Evolutionary conservation across 2,329 filamentous ascomycete genomes (phyloP), one percentile per base, ranked within the genome.

Genomic region (Leptographium radiaticola): DNA sequence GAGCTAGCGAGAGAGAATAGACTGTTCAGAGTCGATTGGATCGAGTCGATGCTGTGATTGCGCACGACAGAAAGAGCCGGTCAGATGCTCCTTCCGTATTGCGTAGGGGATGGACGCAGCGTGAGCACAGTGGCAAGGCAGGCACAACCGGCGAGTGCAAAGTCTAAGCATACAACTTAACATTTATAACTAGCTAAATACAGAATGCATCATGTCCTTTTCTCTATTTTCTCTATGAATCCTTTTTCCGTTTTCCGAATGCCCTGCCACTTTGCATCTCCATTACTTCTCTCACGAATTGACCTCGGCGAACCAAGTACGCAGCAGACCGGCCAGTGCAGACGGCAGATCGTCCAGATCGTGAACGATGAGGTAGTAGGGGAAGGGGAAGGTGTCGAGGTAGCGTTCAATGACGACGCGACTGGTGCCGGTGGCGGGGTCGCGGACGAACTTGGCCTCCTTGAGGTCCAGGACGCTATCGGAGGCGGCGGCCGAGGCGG

Each of bases 361-460:
- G 60, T 91, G 83, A 55, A 98, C 93, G 61, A 98, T 88, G 54
- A 98, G 72, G 67, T 97, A 99, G 72, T 96, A 98, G 67, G 86
- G 83, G 71, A 99, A 99, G 0, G 94, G 93, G 68, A 98, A 98
- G 9, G 83, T 86, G 67, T 98, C 94, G 61, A 98, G 78, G 66
- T 98, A 98, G 63, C 87, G 82, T 72, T 89, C 86, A 67, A 94
- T 89, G 62, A 85, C 84, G 54, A 96, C 80, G 63, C 82, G 78
- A 57, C 83, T 71, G 71, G 82, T 71, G 67, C 79, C 69, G 62
- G 71, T 57, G 61, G 69, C 74, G 4, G 53, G 47, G 63, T 87
- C 83, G 56, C 77, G 79, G 59, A 85, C 79, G 64, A 97, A 96
- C 65, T 82, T 82, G 40, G 89, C 91, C 68, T 89, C 85, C 67